Conservation (phyloP, 805 yeast genomes). For the Cyberlindnera suaveolens region DNA sequence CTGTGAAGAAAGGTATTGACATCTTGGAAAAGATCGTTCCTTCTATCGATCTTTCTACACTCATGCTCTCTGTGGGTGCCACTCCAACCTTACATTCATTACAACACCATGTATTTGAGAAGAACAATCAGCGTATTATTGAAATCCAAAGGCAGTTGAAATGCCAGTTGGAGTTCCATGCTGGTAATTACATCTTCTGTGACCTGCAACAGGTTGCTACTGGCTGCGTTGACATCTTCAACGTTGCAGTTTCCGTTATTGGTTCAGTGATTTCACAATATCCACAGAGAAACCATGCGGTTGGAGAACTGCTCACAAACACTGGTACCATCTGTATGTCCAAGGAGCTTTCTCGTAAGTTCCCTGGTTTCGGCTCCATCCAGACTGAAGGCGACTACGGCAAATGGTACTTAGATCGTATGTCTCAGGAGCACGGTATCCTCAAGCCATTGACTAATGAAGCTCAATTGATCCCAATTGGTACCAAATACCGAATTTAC, state of each 20-base stretch:
- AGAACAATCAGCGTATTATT: constrained; percentile 9
- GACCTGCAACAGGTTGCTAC: constrained; percentile 78
- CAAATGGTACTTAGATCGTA: constrained; percentile 58
- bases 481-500: constrained; percentile 46
- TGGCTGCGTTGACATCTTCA: constrained; percentile 39
- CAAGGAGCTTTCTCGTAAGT: constrained; percentile 50
- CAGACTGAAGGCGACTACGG: constrained; percentile 35
- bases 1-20: constrained; percentile 48
- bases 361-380: constrained; percentile 55
- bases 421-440: constrained; percentile 80
- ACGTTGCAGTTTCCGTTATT: constrained; percentile 46
- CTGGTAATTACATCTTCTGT: constrained; percentile 73
- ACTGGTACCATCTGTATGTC: constrained; percentile 70
- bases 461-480: constrained; percentile 40
- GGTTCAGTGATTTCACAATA: constrained; percentile 58
- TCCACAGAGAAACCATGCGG: constrained; percentile 42
- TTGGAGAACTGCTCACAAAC: constrained; percentile 61
- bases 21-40: constrained; percentile 29
- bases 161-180: constrained; percentile 61
- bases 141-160: constrained; percentile 18
- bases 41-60: constrained; percentile 29
- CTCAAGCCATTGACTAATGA: constrained; percentile 35
- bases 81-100: constrained; percentile 74
- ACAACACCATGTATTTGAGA: constrained; percentile 20
- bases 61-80: constrained; percentile 69